Base-by-base conservation (phyloP, 1,139 yeast species). In the Taiozyma sp. region DNA sequence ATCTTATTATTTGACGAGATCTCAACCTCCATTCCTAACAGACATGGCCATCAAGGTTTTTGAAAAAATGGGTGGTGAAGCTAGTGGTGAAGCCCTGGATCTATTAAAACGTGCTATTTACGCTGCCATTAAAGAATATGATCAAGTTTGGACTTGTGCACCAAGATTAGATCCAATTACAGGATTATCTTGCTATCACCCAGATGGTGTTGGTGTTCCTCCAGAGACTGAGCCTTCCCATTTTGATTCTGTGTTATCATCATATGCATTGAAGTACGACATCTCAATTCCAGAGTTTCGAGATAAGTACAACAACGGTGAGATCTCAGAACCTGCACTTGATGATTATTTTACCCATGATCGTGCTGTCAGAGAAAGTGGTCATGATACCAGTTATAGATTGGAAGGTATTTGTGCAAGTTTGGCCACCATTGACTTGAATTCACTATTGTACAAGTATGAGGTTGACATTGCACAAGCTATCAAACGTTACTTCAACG, bases 21-120 rank as follows among this genome's bases (percentile, higher is more conserved):
- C 97, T 0, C 99, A 95, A 69, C 99, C 99, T 2, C 99, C 99
- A n/a, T 92, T 93, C 65, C 73, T 95, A 57, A 93, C 98, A 0
- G 99, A 93, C 67, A 88, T 93, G 96, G 84, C 95, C 0, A 65
- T 87, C 51, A 74, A 83, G 51, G 84, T 90, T 0, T 90, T 80
- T 64, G 75, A 83, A 28, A 83, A 81, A 57, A 79, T 87, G 56
- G 75, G 75, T 40, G 74, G 73, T 16, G 61, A 54, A 9, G 53
- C 52, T 27, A 69, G 67, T 48, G 77, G 79, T 2, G 78, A 71
- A 44, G 79, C 88, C 2, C 56, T 76, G 28, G 85, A 82, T 50
- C 81, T 91, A 55, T 73, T 93, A 54, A 69, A 74, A 52, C 74
- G 89, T 51, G 81, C 96, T 1, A 73, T 83, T 22, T 64, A 69